Evolutionary conservation across 2,329 filamentous ascomycete genomes (phyloP).

Genomic region (Orbilia quercus): DNA sequence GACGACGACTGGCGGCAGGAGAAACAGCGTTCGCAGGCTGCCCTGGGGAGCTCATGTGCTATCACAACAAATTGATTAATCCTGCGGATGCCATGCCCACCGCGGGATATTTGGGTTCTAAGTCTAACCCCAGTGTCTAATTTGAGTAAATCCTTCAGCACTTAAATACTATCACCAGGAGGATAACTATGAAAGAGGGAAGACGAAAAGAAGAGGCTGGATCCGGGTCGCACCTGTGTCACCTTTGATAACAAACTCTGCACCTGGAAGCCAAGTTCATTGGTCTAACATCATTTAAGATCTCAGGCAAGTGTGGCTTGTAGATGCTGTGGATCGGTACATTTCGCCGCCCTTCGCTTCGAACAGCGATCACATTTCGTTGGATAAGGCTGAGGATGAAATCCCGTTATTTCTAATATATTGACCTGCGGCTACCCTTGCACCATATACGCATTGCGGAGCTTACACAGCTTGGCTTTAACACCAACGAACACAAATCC

Average conservation of each 20-base stretch:
- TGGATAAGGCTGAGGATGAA: neutral
- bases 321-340: neutral
- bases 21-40: constrained; percentile 30
- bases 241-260: too few relatives aligned
- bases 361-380: neutral
- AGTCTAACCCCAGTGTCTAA: neutral
- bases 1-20: constrained; percentile 22
- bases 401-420: neutral
- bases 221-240: too few relatives aligned
- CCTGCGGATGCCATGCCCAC: neutral
- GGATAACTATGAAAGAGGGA: too few relatives aligned
- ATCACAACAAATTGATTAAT: neutral
- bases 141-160: too few relatives aligned
- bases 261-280: too few relatives aligned
- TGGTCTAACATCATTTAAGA: too few relatives aligned
- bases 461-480: neutral
- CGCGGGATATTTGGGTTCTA: neutral
- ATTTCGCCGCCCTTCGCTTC: neutral
- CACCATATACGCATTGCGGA: too few relatives aligned
- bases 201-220: too few relatives aligned
- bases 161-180: too few relatives aligned
- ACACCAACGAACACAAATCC: neutral
- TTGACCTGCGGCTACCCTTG: neutral
- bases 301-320: too few relatives aligned
- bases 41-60: neutral